Percentiles rank a stretch among this genome's conserved stretches.
Evolutionary conservation across 768 basidiomycete species (phyloP).

Genomic region (Serendipita vermifera): DNA sequence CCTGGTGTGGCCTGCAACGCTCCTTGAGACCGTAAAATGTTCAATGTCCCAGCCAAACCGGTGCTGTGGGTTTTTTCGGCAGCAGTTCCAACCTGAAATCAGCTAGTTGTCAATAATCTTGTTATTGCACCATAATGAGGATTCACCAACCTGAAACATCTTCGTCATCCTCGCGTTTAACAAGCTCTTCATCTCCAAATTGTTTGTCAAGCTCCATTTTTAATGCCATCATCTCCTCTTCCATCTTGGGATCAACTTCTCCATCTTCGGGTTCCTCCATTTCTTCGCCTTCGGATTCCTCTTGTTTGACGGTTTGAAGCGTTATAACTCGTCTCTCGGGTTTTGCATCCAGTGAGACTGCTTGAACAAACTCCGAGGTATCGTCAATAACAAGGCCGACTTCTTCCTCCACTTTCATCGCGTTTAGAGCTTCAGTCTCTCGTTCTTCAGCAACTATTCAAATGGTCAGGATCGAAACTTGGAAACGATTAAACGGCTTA

Average conservation of each 20-base stretch:
- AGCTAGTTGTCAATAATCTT: slow-evolving; percentile 7
- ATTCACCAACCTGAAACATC: too few species aligned
- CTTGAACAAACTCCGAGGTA: slow-evolving; percentile 81
- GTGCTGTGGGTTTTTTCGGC: slow-evolving; percentile 65
- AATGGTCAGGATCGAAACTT: slow-evolving; percentile 13
- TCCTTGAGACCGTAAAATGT: slow-evolving; percentile 86
- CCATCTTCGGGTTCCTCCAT: slow-evolving; percentile 69
- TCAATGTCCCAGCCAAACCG: slow-evolving; percentile 81
- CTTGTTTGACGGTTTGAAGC: slow-evolving; percentile 19
- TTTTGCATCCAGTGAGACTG: neutral
- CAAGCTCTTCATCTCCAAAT: slow-evolving; percentile 39
- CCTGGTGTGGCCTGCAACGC: slow-evolving; percentile 51
- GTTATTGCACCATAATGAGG: too few species aligned
- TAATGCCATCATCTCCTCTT: slow-evolving; percentile 73
- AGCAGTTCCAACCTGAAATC: slow-evolving; percentile 43
- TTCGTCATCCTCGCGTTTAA: slow-evolving; percentile 24
- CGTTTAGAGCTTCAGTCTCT: slow-evolving; percentile 25
- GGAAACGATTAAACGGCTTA: slow-evolving; percentile 26
- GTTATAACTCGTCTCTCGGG: slow-evolving; percentile 8
- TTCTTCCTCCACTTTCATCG: slow-evolving; percentile 29
- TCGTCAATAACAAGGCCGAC: slow-evolving; percentile 81
- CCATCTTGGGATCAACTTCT: slow-evolving; percentile 65
- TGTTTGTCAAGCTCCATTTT: slow-evolving; percentile 28
- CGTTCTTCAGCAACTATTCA: slow-evolving; percentile 51
- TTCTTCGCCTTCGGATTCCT: slow-evolving; percentile 28